Base-by-base conservation (phyloP, 2,329 filamentous ascomycete genomes). In the Zymoseptoria tritici region DNA sequence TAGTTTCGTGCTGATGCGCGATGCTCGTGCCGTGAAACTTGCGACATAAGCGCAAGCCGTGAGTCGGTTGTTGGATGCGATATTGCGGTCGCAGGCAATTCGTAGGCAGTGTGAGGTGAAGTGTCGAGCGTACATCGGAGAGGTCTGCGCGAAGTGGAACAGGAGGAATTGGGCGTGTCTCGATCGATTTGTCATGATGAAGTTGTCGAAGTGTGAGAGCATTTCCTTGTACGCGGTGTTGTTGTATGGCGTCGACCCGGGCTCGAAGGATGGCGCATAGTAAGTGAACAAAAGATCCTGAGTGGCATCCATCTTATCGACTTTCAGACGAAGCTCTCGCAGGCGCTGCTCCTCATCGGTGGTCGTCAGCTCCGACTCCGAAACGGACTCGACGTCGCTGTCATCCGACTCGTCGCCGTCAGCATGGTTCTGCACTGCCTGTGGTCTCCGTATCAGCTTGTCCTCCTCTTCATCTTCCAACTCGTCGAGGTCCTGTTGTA, bases 81-180 rank as follows among this genome's bases (percentile, higher is more conserved):
- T 87, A 36, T 88, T 88, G 53, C 89, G 86, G 68, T 96, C 96
- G 52, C 86, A 84, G 70, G 95, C 90, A 59, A 90, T 87, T 50
- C 84, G 81, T 46, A 89, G 85, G 16, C 90, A 90, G 59, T 83
- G 84, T 74, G 97, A 91, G 51, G 90, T 87, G 70, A 97, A 97
- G 54, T 86, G 84, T 69, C 94, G 90, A 60, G 90, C 87, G 54
- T 96, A 84, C 52, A 83, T 81, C 29, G 89, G 86, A 8, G 90
- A 89, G 60, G 83, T 84, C 74, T 99, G 93, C 16, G 90, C 89
- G 72, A 96, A 97, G 75, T 97, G 93, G 76, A 99, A 99, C 55
- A 97, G 82, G 54, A 99, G 83, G 68, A 97, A 99, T 70, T 99
- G 94, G 0, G 91, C 91, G 73, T 97, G 93, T 36, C 94, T 87